Base-by-base conservation (phyloP, 2,329 filamentous ascomycete genomes). In the Pseudocercospora crystallina region DNA sequence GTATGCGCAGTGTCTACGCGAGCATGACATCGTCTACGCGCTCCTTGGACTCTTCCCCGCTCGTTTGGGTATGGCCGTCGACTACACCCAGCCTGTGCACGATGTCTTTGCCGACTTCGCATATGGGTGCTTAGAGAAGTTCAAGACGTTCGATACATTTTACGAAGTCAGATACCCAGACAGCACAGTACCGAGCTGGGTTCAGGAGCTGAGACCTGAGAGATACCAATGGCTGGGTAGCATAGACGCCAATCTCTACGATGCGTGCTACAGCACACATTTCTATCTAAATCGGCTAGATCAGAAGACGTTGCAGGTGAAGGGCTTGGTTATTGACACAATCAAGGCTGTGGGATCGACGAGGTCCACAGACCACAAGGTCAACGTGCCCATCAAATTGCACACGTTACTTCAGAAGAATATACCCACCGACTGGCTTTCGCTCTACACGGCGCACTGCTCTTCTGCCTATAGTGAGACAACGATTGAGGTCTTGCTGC, bases 151-250 rank as follows among this genome's bases (percentile, higher is more conserved):
- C 11, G 44, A 49, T 31, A 12, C 37, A 32, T 39, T 49, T n/a
- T 49, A 49, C 39, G 34, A 39, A 13, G 40, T 43, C n/a, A 39
- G 47, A 7, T 43, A 43, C 17, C 29, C 42, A 13, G 47, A 49
- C 30, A 17, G 40, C 11, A 13, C 33, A n/a, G 26, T 49, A 8
- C 47, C 47, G 4, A 43, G 40, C 5, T 49, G 47, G 47, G 41
- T 49, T 2, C 47, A 39, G 3, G 47, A 49, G 15, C 40, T 49
- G 32, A 39, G 40, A 5, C 12, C 35, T 13, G 20, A 17, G 7
- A 38, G 30, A 39, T n/a, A n/a, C n/a, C n/a, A n/a, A n/a, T n/a
- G n/a, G n/a, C n/a, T n/a, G n/a, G n/a, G n/a, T n/a, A n/a, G n/a
- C n/a, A n/a, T n/a, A n/a, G n/a, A n/a, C n/a, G n/a, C n/a, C n/a